Evolutionary conservation across 2,329 filamentous ascomycete species (phyloP), one percentile per base, ranked within the genome.

Genomic region (Alternaria consortialis): DNA sequence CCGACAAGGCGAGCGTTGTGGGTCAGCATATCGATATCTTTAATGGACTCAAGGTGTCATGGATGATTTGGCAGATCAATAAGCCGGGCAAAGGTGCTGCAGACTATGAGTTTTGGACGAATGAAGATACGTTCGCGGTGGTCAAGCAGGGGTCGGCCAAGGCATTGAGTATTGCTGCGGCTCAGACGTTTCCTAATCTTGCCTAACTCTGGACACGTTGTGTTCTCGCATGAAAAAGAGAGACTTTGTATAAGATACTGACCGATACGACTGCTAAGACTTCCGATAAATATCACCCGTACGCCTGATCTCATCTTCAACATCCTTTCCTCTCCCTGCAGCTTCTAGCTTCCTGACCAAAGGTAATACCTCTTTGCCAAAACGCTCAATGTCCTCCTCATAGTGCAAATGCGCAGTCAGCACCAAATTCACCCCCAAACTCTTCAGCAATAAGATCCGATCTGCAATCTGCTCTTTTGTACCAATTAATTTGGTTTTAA

Each of bases 401-500:
- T 85, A 85, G 64, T 85, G 83, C 66, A 85, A 68, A 64, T 85
- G 84, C 0, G 82, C 84, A 1, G 80, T 79, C 60, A 86, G 58
- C 56, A 81, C 66, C 48, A 86, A 76, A 60, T 82, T 73, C 13
- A 81, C 74, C 1, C 80, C 74, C 59, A 84, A 59, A 64, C 79
- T 79, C 79, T 85, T 81, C 55, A 85, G 66, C 64, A 85, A 60
- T 37, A 84, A 62, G 37, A 85, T 83, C 5, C 84, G 72, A 62
- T 85, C 83, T 0, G 82, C 83, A 50, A 85, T 82, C 69, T 85
- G 83, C 68, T 84, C 81, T 62, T 81, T 82, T 0, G 84, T 85
- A 1, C 84, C 83, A 43, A 85, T 84, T 27, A 85, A 68, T 71
- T 84, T 85, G 4, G 84, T 85, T 75, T 85, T 85, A 73, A 86